Base-by-base conservation (phyloP, 225 moss, liverwort and hornwort species). In the Polytrichum commune region DNA sequence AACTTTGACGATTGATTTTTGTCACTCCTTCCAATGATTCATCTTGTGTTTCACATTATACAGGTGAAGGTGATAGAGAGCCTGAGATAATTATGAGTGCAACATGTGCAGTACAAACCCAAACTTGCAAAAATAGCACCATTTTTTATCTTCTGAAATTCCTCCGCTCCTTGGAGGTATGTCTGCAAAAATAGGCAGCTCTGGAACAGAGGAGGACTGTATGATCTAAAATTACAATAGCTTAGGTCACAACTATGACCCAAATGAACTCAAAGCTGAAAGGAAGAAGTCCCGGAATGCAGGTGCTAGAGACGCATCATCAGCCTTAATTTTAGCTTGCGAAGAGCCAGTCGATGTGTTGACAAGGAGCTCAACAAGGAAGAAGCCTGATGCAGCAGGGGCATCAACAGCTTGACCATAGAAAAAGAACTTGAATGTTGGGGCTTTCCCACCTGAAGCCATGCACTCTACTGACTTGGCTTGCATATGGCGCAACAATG, bases 401-500 rank as follows among this genome's bases (percentile, higher is more conserved):
- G 88, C 76, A 79, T 93, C 88, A 65, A 85, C 83, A 60, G 90
- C 82, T 78, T 98, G 97, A 35, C 92, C 91, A 75, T 81, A 98
- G 72, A 94, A 98, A 87, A 94, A 98, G 75, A 94, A 98, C 65
- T 92, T 98, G 18, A 98, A 91, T 66, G 82, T 73, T 8, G 97
- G 97, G 60, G 94, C 91, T 62, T 92, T 88, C 55, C 97, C 87
- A 25, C 90, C 94, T 32, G 97, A 94, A 68, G 97, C 97, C 92
- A 98, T 94, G 76, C 92, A 94, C 63, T 94, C 94, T 56, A 98
- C 81, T 9, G 83, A 87, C 75, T 92, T 84, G 64, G 84, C 84
- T 84, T 98, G 94, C 97, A 98, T 98, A 69, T 98, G 94, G 69
- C 85, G 83, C 32, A 94, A 88, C 53, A 98, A 81, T 38, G 91